Evolutionary conservation across 106 monocot genomes (phyloP).

Genomic region (Hemerocallis citrina): DNA sequence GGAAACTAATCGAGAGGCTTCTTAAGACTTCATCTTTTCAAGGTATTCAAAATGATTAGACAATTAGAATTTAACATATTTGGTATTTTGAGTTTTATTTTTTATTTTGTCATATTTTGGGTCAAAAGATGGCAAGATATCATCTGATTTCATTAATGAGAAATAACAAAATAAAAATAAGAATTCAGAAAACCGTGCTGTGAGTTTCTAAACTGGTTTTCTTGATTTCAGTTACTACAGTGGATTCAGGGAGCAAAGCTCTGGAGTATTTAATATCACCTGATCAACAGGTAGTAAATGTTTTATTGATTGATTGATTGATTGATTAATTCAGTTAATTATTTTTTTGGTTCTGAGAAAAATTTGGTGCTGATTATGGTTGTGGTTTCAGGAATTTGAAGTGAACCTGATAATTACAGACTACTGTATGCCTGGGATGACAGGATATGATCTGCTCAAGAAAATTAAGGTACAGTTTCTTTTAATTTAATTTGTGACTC

Average conservation of each 20-base stretch:
- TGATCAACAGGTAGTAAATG: not conserved
- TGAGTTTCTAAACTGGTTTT: not conserved
- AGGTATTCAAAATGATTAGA: conserved; percentile 24
- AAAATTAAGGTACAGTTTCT: conserved; percentile 54
- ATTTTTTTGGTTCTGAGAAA: not conserved
- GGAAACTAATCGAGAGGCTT: conserved; percentile 65
- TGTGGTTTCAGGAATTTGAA: conserved; percentile 9
- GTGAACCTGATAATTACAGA: conserved; percentile 75
- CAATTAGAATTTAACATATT: too few species aligned
- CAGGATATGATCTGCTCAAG: conserved; percentile 88
- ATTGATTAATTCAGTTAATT: not conserved
- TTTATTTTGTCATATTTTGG: not conserved
- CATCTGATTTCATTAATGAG: too few species aligned
- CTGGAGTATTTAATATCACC: not conserved
- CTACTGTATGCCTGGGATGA: conserved; percentile 93
- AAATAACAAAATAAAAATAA: too few species aligned
- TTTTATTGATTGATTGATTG: too few species aligned
- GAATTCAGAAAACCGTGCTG: too few species aligned
- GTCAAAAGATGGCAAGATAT: too few species aligned
- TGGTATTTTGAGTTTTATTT: not conserved
- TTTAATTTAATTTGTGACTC: not conserved
- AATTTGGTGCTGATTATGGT: not conserved
- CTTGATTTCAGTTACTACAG: conserved; percentile 14
- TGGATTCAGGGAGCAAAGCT: conserved; percentile 12
- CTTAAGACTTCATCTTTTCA: conserved; percentile 66